A percentile compares a stretch with the other conserved stretches of the same genome.
These are phyloP conservation scores for Candolleomyces efflorescens DNA, from an alignment of 768 basidiomycete genomes.

Conservation along the genomic window DNA sequence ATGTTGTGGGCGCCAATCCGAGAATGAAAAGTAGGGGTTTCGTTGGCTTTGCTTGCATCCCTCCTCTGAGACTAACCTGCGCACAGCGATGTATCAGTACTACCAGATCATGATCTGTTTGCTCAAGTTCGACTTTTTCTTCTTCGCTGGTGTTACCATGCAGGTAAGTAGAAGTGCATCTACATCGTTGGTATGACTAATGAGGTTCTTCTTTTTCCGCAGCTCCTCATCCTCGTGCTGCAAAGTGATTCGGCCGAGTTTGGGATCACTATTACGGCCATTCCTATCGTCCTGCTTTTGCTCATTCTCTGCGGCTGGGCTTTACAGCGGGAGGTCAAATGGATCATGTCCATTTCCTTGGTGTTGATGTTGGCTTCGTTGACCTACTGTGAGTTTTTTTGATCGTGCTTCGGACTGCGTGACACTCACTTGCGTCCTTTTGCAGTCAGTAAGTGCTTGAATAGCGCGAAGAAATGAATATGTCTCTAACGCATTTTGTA, in stretches of 20 bases:
- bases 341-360: conserved; percentile 73
- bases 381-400: conserved; percentile 62
- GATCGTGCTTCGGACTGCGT: not conserved
- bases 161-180: conserved; percentile 43
- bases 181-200: not conserved
- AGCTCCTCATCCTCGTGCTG: conserved; percentile 83
- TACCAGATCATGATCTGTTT: conserved; percentile 87
- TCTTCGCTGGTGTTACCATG: conserved; percentile 83
- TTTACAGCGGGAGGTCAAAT: conserved; percentile 77
- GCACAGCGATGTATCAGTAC: conserved; percentile 78
- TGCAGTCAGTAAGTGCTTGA: conserved; percentile 34
- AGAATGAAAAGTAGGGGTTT: conserved; percentile 67
- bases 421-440: conserved; percentile 1
- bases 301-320: conserved; percentile 64
- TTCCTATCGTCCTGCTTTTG: conserved; percentile 70
- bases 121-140: conserved; percentile 89
- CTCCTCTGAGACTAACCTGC: not conserved
- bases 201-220: not conserved
- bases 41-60: not conserved
- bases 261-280: conserved; percentile 76
- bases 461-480: not conserved
- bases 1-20: conserved; percentile 82
- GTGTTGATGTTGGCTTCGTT: conserved; percentile 73
- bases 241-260: conserved; percentile 65
- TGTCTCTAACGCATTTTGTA: conserved; percentile 20